phyloP scores from a whole-genome alignment of 192 early-diverging fungal genomes.

The Polychytrium aggregatum region DNA sequence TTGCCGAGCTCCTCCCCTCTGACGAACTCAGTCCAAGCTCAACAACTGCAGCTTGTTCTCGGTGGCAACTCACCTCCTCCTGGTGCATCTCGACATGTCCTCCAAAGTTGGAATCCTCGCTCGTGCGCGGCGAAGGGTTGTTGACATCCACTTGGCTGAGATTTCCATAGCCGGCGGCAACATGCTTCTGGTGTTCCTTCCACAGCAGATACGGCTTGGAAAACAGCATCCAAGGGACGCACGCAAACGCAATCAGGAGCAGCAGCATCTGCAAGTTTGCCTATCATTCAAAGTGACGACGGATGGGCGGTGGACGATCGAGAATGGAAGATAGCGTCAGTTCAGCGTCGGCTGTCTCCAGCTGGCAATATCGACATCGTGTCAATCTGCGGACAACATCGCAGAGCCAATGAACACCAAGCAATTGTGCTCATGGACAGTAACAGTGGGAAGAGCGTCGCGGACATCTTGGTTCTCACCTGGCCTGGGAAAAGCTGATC shows the following conservation, averaged over 20 bases:
- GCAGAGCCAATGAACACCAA: too few relatives aligned
- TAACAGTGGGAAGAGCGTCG: too few relatives aligned
- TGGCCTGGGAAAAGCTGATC: slow-evolving; percentile 81
- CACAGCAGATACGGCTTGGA: slow-evolving; percentile 81
- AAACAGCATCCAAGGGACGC: slow-evolving; percentile 96
- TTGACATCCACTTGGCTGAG: slow-evolving; percentile 17
- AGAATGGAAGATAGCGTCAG: too few relatives aligned
- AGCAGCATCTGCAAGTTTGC: slow-evolving; percentile 61
- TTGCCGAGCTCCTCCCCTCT: too few relatives aligned
- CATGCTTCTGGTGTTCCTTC: slow-evolving; percentile 53
- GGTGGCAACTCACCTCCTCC: slow-evolving; percentile 25
- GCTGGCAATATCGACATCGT: too few relatives aligned
- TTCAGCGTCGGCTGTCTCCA: too few relatives aligned
- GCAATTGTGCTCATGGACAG: too few relatives aligned
- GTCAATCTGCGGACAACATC: too few relatives aligned
- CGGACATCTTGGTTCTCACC: slow-evolving; percentile 29
- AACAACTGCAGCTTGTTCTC: too few relatives aligned
- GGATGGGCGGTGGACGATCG: too few relatives aligned
- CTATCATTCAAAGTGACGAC: too few relatives aligned
- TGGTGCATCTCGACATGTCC: slow-evolving; percentile 23
- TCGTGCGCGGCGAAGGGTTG: slow-evolving; percentile 4
- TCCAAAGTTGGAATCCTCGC: background rate
- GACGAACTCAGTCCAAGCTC: too few relatives aligned
- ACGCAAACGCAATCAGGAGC: slow-evolving; percentile 70
- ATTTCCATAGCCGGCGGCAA: slow-evolving; percentile 50